These are phyloP conservation scores for Trichosporon faecale DNA, from an alignment of 1,284 basidiomycete genomes.

Conservation along the genomic window DNA sequence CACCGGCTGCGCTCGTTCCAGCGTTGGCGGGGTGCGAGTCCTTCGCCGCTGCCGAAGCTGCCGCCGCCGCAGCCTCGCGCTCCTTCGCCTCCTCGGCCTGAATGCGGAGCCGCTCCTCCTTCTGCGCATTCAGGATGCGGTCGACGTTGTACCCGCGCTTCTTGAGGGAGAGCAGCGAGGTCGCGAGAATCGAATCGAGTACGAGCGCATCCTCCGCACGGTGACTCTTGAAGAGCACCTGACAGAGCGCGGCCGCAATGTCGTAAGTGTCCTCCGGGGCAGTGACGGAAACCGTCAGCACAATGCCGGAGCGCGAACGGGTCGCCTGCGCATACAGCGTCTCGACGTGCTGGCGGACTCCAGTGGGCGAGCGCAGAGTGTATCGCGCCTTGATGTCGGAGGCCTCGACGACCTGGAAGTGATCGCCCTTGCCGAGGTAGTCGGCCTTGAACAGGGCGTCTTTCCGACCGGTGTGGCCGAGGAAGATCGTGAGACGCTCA, in stretches of 20 bases:
- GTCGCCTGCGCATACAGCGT: conserved; percentile 69
- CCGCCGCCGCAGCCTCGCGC: conserved; percentile 39
- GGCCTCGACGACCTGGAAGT: conserved; percentile 64
- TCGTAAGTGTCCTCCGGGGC: conserved; percentile 87
- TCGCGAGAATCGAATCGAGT: conserved; percentile 73
- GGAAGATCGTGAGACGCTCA: conserved; percentile 86
- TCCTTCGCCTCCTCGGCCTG: conserved; percentile 49
- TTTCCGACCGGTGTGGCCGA: conserved; percentile 79
- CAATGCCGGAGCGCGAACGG: conserved; percentile 58
- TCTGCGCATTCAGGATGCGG: conserved; percentile 80
- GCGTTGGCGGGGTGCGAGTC: not conserved
- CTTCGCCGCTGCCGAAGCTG: not conserved
- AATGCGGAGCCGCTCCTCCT: conserved; percentile 65
- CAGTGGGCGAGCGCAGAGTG: conserved; percentile 33
- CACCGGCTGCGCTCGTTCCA: not conserved
- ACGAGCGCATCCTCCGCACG: conserved; percentile 79
- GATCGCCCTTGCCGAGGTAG: conserved; percentile 61
- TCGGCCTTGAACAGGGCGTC: conserved; percentile 58
- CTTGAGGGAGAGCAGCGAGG: conserved; percentile 76
- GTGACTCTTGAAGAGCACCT: conserved; percentile 67
- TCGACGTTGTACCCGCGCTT: conserved; percentile 70
- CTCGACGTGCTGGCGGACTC: conserved; percentile 42
- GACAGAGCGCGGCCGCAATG: conserved; percentile 58
- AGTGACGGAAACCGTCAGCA: conserved; percentile 71
- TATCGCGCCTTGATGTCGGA: conserved; percentile 39